These are phyloP conservation scores for Globisporangium apiculatum DNA, from an alignment of 352 stramenopile genomes.

Conservation along the genomic window DNA sequence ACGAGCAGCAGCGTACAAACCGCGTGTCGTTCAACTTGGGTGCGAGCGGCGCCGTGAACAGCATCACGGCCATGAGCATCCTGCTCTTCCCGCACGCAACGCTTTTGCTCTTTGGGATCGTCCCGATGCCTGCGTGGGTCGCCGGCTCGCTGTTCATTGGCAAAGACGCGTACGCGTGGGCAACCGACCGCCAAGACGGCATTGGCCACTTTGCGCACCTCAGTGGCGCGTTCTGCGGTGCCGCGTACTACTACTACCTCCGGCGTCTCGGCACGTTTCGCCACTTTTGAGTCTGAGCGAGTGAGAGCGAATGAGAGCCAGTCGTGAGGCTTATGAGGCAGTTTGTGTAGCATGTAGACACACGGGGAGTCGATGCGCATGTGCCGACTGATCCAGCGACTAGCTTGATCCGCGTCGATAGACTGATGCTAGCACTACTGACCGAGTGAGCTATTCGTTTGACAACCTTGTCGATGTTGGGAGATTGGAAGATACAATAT, in stretches of 20 bases:
- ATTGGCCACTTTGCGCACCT: slow-evolving; percentile 76
- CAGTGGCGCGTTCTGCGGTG: slow-evolving; percentile 51
- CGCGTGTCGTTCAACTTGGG: slow-evolving; percentile 50
- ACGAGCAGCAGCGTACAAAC: slow-evolving; percentile 43
- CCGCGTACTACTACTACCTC: slow-evolving; percentile 56
- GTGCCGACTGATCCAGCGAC: no score
- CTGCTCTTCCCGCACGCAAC: slow-evolving; percentile 64
- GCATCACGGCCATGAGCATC: slow-evolving; percentile 66
- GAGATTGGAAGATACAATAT: background rate
- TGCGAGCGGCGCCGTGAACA: slow-evolving; percentile 72
- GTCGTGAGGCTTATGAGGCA: background rate
- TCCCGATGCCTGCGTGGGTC: slow-evolving; percentile 72
- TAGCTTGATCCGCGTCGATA: no score
- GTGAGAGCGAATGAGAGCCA: background rate
- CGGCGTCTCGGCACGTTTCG: slow-evolving; percentile 10
- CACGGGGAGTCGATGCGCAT: background rate
- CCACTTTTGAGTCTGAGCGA: background rate
- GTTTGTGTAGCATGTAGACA: background rate
- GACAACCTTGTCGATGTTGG: background rate
- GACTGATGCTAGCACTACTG: no score
- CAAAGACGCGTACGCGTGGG: slow-evolving; percentile 61
- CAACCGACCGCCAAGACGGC: slow-evolving; percentile 35
- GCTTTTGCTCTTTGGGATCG: slow-evolving; percentile 65
- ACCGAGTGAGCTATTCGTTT: background rate
- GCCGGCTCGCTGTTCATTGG: slow-evolving; percentile 66